Conservation (phyloP, 2,329 filamentous ascomycete genomes). For the Botrytis hyacinthi region DNA sequence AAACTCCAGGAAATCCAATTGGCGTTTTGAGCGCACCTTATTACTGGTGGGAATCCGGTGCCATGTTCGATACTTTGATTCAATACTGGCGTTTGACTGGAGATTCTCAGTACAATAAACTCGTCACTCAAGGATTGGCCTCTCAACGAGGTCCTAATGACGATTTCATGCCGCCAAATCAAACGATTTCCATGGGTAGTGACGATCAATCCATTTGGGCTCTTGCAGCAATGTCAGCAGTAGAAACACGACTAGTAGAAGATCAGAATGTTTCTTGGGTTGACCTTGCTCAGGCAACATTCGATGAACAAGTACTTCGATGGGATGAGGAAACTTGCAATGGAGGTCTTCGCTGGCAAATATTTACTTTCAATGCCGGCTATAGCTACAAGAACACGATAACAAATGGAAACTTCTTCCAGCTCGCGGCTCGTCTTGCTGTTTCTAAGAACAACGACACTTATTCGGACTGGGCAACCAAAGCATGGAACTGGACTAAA, state of each 20-base stretch:
- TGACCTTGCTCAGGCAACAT: slow-evolving; percentile 62
- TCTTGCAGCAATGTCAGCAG: slow-evolving; percentile 64
- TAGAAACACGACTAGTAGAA: slow-evolving; percentile 61
- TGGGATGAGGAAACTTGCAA: slow-evolving; percentile 64
- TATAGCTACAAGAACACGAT: slow-evolving; percentile 72
- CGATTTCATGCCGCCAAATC: slow-evolving; percentile 61
- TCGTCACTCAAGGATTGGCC: slow-evolving; percentile 55
- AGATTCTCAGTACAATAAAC: slow-evolving; percentile 60
- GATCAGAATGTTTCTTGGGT: slow-evolving; percentile 49
- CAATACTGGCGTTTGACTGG: slow-evolving; percentile 65
- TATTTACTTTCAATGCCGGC: slow-evolving; percentile 69
- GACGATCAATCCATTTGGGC: slow-evolving; percentile 73
- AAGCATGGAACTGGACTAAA: slow-evolving; percentile 61
- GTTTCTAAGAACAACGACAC: slow-evolving; percentile 66
- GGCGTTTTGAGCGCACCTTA: slow-evolving; percentile 29
- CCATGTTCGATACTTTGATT: slow-evolving; percentile 65
- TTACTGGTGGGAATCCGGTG: slow-evolving; percentile 68
- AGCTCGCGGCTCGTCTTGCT: slow-evolving; percentile 66
- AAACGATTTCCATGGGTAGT: slow-evolving; percentile 61
- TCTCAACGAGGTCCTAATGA: slow-evolving; percentile 57
- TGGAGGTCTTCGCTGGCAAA: slow-evolving; percentile 76
- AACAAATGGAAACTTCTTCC: slow-evolving; percentile 63
- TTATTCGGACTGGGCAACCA: slow-evolving; percentile 61
- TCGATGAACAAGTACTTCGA: slow-evolving; percentile 62
- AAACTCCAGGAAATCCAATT: slow-evolving; percentile 21